Base-by-base conservation (phyloP, 2,329 filamentous ascomycete species). In the Fusarium sp. region DNA sequence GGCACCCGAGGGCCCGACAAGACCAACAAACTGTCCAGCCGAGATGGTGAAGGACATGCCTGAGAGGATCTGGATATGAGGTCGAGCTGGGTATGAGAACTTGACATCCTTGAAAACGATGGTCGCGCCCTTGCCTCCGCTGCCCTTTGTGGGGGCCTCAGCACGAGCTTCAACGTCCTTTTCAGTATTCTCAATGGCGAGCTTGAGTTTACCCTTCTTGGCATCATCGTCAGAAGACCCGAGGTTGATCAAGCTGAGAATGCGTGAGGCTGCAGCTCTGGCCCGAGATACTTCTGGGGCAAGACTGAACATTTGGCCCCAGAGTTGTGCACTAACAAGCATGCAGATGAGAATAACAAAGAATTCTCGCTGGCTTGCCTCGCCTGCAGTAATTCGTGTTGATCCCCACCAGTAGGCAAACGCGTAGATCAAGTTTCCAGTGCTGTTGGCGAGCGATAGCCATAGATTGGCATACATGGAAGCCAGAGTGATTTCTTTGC, bases 341-440 rank as follows among this genome's bases (percentile, higher is more conserved):
- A 94, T 86, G 6, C 90, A 85, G 7, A 91, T 84, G 6, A 93
- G 82, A 9, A 94, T 89, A 71, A 92, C 90, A 76, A 94, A 89
- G 79, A 93, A 94, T n/a, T 91, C 85, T 32, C 89, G 87, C 43
- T 86, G 86, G 4, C 80, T 83, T 68, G 90, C 90, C 56, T 87
- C 80, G 6, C 91, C 90, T 41, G 84, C 82, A 51, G 89, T 85
- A 61, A 94, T 92, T 65, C 89, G 87, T 70, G 87, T 90, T 0
- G 90, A 85, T 5, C 91, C 91, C 90, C 91, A 94, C 90, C 91
- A 94, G 77, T 93, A 94, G 1, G 90, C 89, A 54, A 94, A 85
- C 0, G 90, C 89, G 72, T 93, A 92, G 26, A 93, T 87, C 50
- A 92, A 83, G 72, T 90, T 91, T 20, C 88, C 86, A 11, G 86